Percentiles rank a stretch among this genome's conserved stretches.
These are phyloP conservation scores for Mycosphaerella arachidis DNA, from an alignment of 2,329 filamentous ascomycete genomes.

Conservation along the genomic window DNA sequence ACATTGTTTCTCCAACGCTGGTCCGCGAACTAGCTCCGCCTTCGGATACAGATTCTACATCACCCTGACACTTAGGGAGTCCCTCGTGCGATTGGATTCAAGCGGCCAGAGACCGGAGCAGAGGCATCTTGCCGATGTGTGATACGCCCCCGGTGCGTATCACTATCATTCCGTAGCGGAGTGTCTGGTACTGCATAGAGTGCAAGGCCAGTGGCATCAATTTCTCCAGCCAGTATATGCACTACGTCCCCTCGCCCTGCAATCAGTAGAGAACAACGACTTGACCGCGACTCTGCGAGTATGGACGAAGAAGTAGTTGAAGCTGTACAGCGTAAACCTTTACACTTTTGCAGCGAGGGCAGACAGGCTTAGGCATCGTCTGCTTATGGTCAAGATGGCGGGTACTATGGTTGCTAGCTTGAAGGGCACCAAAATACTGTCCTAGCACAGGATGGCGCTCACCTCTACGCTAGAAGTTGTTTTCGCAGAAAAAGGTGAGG, in stretches of 20 bases:
- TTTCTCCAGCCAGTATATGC: neutral
- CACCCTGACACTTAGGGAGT: too few relatives aligned
- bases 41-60: neutral
- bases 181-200: neutral
- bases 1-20: neutral
- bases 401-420: constrained; percentile 55
- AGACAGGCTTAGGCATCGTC: constrained; percentile 51
- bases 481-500: too few relatives aligned
- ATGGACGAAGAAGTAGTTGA: constrained; percentile 49
- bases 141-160: neutral
- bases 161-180: neutral
- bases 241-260: constrained; percentile 22
- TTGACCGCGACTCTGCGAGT: constrained; percentile 49
- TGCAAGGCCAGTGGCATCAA: neutral
- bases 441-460: constrained; percentile 47
- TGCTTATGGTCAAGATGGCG: constrained; percentile 49
- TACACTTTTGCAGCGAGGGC: constrained; percentile 47
- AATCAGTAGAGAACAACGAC: constrained; percentile 53
- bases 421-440: constrained; percentile 54
- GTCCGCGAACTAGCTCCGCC: neutral
- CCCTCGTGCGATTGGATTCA: neutral
- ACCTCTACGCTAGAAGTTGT: constrained; percentile 47
- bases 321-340: constrained; percentile 61
- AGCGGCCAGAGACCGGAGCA: neutral
- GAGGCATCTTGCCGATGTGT: neutral